A percentile compares a stretch with the other conserved stretches of the same genome.
These are phyloP conservation scores for Aspergillus pseudoglaucus DNA, from an alignment of 2,329 filamentous ascomycete genomes.

Conservation along the genomic window DNA sequence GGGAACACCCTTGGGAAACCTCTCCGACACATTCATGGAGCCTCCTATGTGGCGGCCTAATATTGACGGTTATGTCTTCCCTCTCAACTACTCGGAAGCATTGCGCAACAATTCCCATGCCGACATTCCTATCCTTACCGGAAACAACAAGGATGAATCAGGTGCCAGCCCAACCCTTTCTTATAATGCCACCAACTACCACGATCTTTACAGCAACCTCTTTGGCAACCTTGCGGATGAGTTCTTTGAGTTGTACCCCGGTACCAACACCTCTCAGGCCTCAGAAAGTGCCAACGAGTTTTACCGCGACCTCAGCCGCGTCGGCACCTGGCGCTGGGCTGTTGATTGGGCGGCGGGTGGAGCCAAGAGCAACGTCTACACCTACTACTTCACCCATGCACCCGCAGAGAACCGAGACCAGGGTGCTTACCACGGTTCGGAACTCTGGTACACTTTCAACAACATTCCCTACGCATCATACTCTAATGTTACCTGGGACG, in stretches of 20 bases:
- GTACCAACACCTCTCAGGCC: conserved; percentile 13
- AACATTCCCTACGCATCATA: conserved; percentile 13
- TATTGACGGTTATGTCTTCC: conserved; percentile 24
- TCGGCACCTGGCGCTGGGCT: conserved; percentile 22
- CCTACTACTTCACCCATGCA: conserved; percentile 25
- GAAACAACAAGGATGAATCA: conserved; percentile 20
- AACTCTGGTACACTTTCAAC: conserved; percentile 28
- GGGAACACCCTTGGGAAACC: conserved; percentile 16
- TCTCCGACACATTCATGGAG: conserved; percentile 6
- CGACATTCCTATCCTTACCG: conserved; percentile 24
- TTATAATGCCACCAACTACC: conserved; percentile 10
- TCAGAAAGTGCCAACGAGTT: conserved; percentile 17
- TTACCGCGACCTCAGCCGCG: conserved; percentile 17
- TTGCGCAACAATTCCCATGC: conserved; percentile 12
- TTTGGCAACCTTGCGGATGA: conserved; percentile 11
- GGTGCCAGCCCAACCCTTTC: conserved; percentile 10
- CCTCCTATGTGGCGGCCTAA: conserved; percentile 22
- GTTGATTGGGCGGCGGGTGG: conserved; percentile 18
- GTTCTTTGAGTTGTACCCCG: conserved; percentile 21
- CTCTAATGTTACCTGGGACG: conserved; percentile 6
- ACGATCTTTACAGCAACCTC: conserved; percentile 10
- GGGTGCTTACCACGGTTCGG: conserved; percentile 24
- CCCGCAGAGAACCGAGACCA: conserved; percentile 16
- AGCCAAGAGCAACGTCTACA: conserved; percentile 19
- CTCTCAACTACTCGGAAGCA: conserved; percentile 14